Evolutionary conservation across 441 rosid species (phyloP).

Genomic region (Jatropha multifida): DNA sequence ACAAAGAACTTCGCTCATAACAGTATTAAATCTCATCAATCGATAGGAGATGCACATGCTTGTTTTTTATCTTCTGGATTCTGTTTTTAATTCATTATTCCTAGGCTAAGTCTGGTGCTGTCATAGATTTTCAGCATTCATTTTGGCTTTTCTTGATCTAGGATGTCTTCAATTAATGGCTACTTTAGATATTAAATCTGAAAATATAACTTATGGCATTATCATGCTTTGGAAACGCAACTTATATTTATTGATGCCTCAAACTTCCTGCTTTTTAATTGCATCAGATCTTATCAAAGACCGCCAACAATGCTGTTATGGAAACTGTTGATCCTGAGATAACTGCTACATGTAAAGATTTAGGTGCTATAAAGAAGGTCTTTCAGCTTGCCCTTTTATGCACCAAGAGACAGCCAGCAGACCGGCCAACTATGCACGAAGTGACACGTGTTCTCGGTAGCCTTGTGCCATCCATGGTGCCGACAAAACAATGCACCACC

Average conservation of each 20-base stretch:
- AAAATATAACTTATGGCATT: not conserved
- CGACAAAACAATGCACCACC: constrained; percentile 47
- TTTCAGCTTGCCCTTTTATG: constrained; percentile 91
- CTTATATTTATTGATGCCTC: not conserved
- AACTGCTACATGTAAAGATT: constrained; percentile 70
- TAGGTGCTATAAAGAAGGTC: constrained; percentile 75
- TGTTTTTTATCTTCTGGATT: not conserved
- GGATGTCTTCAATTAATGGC: not conserved
- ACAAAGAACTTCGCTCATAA: not conserved
- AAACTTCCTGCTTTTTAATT: not conserved
- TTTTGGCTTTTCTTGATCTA: not conserved
- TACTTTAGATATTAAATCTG: not conserved
- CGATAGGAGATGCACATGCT: not conserved
- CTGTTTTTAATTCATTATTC: not conserved
- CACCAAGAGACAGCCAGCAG: constrained; percentile 77
- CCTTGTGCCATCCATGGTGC: constrained; percentile 41
- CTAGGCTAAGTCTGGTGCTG: not conserved
- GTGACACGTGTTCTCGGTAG: constrained; percentile 80
- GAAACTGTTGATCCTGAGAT: constrained; percentile 83
- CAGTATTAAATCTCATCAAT: not conserved
- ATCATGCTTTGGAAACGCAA: not conserved
- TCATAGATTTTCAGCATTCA: not conserved
- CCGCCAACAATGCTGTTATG: constrained; percentile 83
- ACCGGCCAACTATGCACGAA: constrained; percentile 92
- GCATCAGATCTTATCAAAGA: constrained; percentile 75